Base-by-base conservation (phyloP, 495 filamentous ascomycete species). In the Lepraria neglecta region DNA sequence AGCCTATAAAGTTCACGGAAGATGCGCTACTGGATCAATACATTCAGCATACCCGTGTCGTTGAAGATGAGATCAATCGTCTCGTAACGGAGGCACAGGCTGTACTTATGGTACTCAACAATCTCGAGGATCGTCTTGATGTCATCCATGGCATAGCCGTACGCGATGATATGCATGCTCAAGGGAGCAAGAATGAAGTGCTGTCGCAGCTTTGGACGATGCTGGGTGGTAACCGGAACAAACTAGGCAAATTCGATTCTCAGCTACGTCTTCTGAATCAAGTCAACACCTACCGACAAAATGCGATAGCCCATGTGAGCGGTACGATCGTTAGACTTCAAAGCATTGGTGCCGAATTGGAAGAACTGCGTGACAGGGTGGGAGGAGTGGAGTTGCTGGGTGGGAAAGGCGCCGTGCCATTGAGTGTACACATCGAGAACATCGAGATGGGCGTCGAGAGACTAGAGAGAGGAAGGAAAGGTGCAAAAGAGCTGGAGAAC, bases 361-460 rank as follows among this genome's bases (percentile, higher is more conserved):
- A 84, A 60, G 85, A 87, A 64, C 69, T 91, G 63, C 73, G 85
- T 44, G 84, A 89, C 57, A 72, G 85, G 12, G 82, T 90, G 10
- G 81, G 77, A 0, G 76, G 77, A 28, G 83, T 87, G 9, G 83
- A 82, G 62, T 64, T 87, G 33, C 56, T 83, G 27, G 74, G 76
- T 1, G 73, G 71, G n/a, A 58, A 58, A 33, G 70, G 73, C 44
- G 72, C 76, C n/a, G 74, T 88, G 35, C 85, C 87, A 56, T 69
- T 91, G 7, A 77, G 75, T 43, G 80, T 87, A 61, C 85, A 90
- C 68, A 80, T 90, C 52, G 84, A 88, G 64, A 84, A 79, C 63
- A 87, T 91, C 48, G 76, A 85, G 56, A 71, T 77, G 19, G 86
- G 85, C 0, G 78, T 89, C 4, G 82, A 90, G 66, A 76, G 87